These are phyloP conservation scores for Hyphopichia buzzinii DNA, from an alignment of 1,139 yeast species.

Conservation along the genomic window DNA sequence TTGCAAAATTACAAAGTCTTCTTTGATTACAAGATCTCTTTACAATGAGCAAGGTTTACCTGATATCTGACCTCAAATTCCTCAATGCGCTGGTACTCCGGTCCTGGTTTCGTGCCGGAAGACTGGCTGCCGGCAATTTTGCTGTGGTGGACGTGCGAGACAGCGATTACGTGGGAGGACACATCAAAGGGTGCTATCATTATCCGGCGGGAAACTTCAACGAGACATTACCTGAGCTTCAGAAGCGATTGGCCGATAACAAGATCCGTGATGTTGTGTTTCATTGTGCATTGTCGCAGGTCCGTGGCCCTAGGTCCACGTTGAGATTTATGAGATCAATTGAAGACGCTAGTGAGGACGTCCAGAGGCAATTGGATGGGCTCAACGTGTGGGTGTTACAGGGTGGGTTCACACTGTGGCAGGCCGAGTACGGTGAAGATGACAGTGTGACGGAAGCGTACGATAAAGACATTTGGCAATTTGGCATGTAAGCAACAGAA, in stretches of 20 bases:
- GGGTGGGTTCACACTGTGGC: conserved; percentile 91
- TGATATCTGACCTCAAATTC: conserved; percentile 35
- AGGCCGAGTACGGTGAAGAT: conserved; percentile 68
- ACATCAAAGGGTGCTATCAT: conserved; percentile 61
- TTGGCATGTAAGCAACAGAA: not conserved
- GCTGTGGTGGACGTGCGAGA: conserved; percentile 87
- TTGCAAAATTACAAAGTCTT: no score
- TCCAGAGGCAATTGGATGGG: conserved; percentile 20
- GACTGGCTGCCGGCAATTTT: conserved; percentile 40
- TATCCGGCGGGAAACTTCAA: conserved; percentile 57
- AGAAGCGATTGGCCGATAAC: conserved; percentile 28
- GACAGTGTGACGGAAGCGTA: conserved; percentile 65
- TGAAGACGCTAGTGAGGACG: conserved; percentile 32
- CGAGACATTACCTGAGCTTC: conserved; percentile 41
- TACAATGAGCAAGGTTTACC: conserved; percentile 17
- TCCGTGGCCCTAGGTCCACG: conserved; percentile 86
- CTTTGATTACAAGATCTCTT: no score
- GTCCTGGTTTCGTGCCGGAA: conserved; percentile 42
- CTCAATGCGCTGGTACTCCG: conserved; percentile 44
- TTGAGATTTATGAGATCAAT: conserved; percentile 59
- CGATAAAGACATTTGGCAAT: conserved; percentile 54
- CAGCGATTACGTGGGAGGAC: conserved; percentile 68
- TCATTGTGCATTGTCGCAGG: conserved; percentile 89
- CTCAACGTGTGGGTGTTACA: conserved; percentile 66
- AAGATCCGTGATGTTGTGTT: conserved; percentile 62